These are phyloP conservation scores for Nepenthes mirabilis DNA, from an alignment of 148 eudicot species.

Conservation along the genomic window DNA sequence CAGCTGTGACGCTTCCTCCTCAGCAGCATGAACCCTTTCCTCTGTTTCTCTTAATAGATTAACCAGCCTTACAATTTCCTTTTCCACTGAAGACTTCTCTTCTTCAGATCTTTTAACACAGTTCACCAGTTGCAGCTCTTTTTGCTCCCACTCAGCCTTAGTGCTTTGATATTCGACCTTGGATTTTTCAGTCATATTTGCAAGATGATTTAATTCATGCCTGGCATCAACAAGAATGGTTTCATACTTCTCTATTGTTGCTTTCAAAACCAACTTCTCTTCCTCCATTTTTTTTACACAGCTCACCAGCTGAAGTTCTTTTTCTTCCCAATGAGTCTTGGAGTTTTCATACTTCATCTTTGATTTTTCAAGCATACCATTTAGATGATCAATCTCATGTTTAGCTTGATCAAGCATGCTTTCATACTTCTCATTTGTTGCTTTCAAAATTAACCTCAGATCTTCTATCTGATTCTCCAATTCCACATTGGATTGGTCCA, in stretches of 20 bases:
- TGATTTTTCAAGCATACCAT: conserved; percentile 13
- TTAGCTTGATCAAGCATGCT: conserved; percentile 29
- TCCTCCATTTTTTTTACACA: conserved; percentile 40
- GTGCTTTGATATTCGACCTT: conserved; percentile 18
- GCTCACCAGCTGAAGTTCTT: conserved; percentile 48
- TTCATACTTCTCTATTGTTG: conserved; percentile 3
- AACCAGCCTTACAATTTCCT: conserved; percentile 49
- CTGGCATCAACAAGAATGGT: conserved; percentile 9
- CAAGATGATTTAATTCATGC: conserved; percentile 4
- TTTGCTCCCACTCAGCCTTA: conserved; percentile 30
- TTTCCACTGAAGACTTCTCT: conserved; percentile 53
- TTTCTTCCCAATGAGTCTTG: conserved; percentile 33
- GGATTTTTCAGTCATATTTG: conserved; percentile 15
- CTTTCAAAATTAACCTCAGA: conserved; percentile 28
- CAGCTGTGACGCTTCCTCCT: conserved; percentile 45
- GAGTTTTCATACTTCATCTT: conserved; percentile 15
- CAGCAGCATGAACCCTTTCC: conserved; percentile 38
- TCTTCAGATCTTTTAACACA: conserved; percentile 42
- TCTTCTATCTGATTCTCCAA: conserved; percentile 41
- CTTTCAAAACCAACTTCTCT: conserved; percentile 19
- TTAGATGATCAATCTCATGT: conserved; percentile 18
- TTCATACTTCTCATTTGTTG: conserved; percentile 27
- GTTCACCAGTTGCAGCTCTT: conserved; percentile 51
- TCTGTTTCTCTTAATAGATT: conserved; percentile 50
- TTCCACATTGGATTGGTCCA: conserved; percentile 27